These are phyloP conservation scores for Jimgerdemannia flammicorona DNA, from an alignment of 192 early-diverging fungal species.

Conservation along the genomic window DNA sequence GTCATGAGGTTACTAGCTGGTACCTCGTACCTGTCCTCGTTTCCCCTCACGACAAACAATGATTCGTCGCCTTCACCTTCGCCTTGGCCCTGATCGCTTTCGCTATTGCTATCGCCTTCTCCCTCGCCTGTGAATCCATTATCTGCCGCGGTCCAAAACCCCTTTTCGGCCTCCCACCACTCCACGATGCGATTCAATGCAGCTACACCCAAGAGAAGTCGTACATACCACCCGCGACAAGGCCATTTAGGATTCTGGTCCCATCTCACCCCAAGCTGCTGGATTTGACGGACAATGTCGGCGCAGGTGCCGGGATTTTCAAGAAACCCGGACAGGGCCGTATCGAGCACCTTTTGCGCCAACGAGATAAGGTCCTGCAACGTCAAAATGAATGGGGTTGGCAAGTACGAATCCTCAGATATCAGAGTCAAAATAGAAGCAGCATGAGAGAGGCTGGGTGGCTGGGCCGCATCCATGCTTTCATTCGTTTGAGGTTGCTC, in stretches of 20 bases:
- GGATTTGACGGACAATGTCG: conserved; percentile 54
- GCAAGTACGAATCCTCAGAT: conserved; percentile 46
- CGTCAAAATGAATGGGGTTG: conserved; percentile 55
- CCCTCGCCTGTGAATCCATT: not conserved
- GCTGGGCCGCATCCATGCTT: not conserved
- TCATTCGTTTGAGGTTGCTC: not conserved
- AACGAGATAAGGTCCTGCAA: conserved; percentile 63
- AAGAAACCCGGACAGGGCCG: conserved; percentile 47
- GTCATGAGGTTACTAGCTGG: conserved; percentile 1
- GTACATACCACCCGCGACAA: conserved; percentile 53
- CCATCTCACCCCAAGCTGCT: conserved; percentile 61
- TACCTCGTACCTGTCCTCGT: not conserved
- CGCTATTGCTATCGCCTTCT: not conserved
- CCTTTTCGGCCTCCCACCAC: conserved; percentile 72
- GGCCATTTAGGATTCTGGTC: conserved; percentile 61
- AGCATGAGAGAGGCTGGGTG: conserved; percentile 5
- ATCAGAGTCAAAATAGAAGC: conserved; percentile 30
- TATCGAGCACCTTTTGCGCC: conserved; percentile 74
- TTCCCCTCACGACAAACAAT: not conserved
- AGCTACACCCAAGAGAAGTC: conserved; percentile 68
- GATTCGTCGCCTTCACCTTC: not conserved
- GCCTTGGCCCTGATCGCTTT: too few relatives aligned
- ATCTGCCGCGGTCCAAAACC: conserved; percentile 50
- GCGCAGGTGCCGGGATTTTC: conserved; percentile 59
- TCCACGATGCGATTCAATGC: conserved; percentile 73